Percentiles rank a stretch among this genome's conserved stretches.
These are phyloP conservation scores for Tylopilus sp. DNA, from an alignment of 1,284 basidiomycete species.

Conservation along the genomic window DNA sequence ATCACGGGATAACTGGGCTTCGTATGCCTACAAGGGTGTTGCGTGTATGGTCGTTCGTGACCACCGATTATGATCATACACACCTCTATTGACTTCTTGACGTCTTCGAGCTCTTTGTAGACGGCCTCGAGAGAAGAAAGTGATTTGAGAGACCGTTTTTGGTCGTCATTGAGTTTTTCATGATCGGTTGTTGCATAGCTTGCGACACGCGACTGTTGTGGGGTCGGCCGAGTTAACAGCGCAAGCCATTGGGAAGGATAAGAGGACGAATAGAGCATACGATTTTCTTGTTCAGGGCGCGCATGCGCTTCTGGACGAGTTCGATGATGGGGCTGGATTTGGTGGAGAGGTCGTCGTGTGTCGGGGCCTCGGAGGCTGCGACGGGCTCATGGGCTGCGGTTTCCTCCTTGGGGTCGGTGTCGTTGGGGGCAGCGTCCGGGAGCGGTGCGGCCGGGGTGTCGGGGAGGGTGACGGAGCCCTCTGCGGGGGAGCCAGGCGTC, in stretches of 20 bases:
- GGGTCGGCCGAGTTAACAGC: constrained; percentile 12
- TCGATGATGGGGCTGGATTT: constrained; percentile 73
- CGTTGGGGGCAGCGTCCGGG: constrained; percentile 51
- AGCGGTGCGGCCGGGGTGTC: constrained; percentile 50
- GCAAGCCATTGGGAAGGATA: constrained; percentile 2
- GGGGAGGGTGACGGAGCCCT: constrained; percentile 41
- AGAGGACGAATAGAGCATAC: constrained; percentile 46
- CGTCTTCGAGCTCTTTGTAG: constrained; percentile 76
- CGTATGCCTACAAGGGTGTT: constrained; percentile 48
- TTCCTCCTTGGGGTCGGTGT: constrained; percentile 50
- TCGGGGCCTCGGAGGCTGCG: constrained; percentile 43
- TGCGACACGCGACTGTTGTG: constrained; percentile 64
- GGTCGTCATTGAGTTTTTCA: constrained; percentile 81
- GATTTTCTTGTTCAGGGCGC: constrained; percentile 78
- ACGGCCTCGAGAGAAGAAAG: constrained; percentile 74
- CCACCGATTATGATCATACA: constrained; percentile 37
- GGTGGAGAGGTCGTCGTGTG: constrained; percentile 42
- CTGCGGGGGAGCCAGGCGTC: constrained; percentile 38
- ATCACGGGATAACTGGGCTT: constrained; percentile 61
- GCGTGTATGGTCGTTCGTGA: background rate
- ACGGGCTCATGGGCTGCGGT: constrained; percentile 48
- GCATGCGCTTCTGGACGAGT: constrained; percentile 73
- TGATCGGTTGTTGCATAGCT: constrained; percentile 63
- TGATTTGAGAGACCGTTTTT: constrained; percentile 66
- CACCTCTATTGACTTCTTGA: constrained; percentile 81